A percentile compares a stretch with the other conserved stretches of the same genome.
These are phyloP conservation scores for Maudiozyma bulderi DNA, from an alignment of 805 yeast genomes.

Conservation along the genomic window DNA sequence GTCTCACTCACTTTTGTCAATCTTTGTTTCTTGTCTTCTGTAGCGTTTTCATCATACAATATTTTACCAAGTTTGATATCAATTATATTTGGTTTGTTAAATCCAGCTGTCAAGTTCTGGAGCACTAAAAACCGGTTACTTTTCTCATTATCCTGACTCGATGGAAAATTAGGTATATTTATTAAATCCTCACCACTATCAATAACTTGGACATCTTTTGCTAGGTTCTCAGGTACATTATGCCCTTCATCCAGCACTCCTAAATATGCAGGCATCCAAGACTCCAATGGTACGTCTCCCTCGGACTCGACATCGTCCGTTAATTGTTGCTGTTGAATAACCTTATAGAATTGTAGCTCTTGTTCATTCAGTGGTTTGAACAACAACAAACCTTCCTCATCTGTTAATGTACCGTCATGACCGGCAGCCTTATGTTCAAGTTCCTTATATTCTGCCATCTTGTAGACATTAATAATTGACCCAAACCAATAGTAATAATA, in stretches of 20 bases:
- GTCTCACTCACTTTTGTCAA: constrained; percentile 49
- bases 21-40: constrained; percentile 51
- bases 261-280: constrained; percentile 25
- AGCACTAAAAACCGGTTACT: constrained; percentile 45
- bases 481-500: not conserved
- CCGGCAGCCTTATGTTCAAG: constrained; percentile 78
- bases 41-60: constrained; percentile 54
- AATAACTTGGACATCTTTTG: not conserved
- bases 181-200: not conserved
- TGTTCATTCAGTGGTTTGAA: constrained; percentile 55
- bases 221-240: not conserved
- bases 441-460: constrained; percentile 3
- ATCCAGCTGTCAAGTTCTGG: constrained; percentile 59
- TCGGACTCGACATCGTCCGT: constrained; percentile 6
- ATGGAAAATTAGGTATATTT: not conserved
- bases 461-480: not conserved
- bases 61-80: constrained; percentile 76
- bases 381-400: constrained; percentile 55
- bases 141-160: not conserved
- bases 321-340: constrained; percentile 9
- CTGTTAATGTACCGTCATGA: constrained; percentile 68
- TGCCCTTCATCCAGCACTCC: constrained; percentile 22
- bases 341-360: constrained; percentile 68
- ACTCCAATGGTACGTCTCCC: constrained; percentile 19
- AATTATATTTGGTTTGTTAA: constrained; percentile 54